These are phyloP conservation scores for Psidium friedrichsthalianum DNA, from an alignment of 345 rosid genomes.

Conservation along the genomic window DNA sequence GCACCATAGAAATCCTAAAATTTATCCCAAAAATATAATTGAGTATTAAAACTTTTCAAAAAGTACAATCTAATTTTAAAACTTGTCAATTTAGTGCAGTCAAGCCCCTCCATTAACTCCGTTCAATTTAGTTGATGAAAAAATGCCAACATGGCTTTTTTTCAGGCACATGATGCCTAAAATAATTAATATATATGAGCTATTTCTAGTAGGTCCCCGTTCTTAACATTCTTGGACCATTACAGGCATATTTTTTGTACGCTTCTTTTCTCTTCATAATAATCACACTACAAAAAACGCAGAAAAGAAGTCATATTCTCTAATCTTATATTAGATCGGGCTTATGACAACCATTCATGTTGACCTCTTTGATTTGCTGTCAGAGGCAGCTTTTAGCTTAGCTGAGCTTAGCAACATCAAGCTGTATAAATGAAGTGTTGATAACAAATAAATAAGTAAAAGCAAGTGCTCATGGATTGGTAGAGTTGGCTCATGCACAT, in stretches of 20 bases:
- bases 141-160: not conserved
- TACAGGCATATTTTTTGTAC: not conserved
- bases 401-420: not conserved
- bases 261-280: not conserved
- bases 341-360: not conserved
- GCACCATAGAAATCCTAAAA: rapidly evolving
- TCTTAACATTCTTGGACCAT: not conserved
- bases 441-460: not conserved
- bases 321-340: not conserved
- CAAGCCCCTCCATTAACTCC: not conserved
- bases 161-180: not conserved
- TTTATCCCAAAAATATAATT: rapidly evolving
- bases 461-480: not conserved
- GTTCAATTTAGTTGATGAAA: not conserved
- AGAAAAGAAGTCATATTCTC: not conserved
- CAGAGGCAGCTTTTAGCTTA: not conserved
- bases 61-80: rapidly evolving
- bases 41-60: not conserved
- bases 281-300: not conserved
- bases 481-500: not conserved
- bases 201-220: not conserved
- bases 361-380: not conserved
- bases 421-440: not conserved
- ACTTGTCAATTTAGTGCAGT: not conserved
- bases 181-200: not conserved